These are phyloP conservation scores for Populus hybrid DNA, from an alignment of 441 rosid genomes.

Conservation along the genomic window DNA sequence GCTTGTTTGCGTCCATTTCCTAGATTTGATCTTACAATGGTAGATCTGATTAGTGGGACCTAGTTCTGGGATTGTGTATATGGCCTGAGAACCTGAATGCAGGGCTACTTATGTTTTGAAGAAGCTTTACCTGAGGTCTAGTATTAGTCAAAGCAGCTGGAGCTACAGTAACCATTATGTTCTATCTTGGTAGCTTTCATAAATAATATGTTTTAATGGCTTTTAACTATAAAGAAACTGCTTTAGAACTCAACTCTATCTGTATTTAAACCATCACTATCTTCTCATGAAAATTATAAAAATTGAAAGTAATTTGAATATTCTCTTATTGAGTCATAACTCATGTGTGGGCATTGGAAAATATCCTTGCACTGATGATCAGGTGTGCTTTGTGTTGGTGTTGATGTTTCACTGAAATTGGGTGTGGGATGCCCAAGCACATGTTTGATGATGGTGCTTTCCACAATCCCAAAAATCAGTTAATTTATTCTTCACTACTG, in stretches of 20 bases:
- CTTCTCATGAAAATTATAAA: neutral
- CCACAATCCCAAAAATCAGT: neutral
- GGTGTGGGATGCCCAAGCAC: neutral
- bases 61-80: neutral
- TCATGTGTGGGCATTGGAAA: neutral
- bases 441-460: neutral
- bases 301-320: neutral
- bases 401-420: neutral
- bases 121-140: neutral
- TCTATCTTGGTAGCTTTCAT: constrained; percentile 1
- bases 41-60: neutral
- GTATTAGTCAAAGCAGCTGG: constrained; percentile 1
- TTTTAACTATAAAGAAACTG: neutral
- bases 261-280: neutral
- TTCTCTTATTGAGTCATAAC: neutral
- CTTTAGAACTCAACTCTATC: neutral
- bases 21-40: neutral
- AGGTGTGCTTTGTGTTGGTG: neutral
- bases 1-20: neutral
- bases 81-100: neutral
- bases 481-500: neutral
- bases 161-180: neutral
- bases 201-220: neutral
- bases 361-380: neutral
- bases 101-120: neutral